These are phyloP conservation scores for Acorus calamus DNA, from an alignment of 106 monocot species.

Conservation along the genomic window DNA sequence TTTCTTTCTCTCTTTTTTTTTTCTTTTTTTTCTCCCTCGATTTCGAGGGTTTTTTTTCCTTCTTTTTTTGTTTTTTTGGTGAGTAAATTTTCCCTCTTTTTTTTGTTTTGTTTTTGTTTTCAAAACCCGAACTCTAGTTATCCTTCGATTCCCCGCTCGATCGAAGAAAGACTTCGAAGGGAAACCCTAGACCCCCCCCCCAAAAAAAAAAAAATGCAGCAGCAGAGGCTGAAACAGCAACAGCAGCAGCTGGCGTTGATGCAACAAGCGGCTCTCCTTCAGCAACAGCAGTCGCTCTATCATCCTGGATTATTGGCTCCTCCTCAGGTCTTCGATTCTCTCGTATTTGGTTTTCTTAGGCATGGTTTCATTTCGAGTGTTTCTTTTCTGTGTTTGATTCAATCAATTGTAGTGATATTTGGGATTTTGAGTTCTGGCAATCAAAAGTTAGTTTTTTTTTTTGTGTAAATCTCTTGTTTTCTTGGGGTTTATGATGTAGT, in stretches of 20 bases:
- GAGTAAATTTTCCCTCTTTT: too few relatives aligned
- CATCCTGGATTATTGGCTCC: slow-evolving; percentile 44
- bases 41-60: slow-evolving; percentile 1
- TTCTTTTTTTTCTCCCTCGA: slow-evolving; percentile 5
- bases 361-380: not conserved
- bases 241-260: slow-evolving; percentile 16
- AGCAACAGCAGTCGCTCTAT: slow-evolving; percentile 32
- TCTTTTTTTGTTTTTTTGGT: too few relatives aligned
- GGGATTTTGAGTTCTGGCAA: too few relatives aligned
- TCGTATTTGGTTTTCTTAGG: not conserved
- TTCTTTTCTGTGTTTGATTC: not conserved
- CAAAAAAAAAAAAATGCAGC: slow-evolving; percentile 36
- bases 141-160: not conserved
- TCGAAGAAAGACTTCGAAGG: not conserved
- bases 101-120: too few relatives aligned
- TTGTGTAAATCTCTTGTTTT: too few relatives aligned
- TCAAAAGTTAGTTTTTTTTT: too few relatives aligned
- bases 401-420: too few relatives aligned
- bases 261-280: slow-evolving; percentile 41
- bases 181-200: slow-evolving; percentile 1
- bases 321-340: slow-evolving; percentile 24
- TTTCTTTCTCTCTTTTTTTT: not conserved
- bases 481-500: too few relatives aligned
- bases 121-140: too few relatives aligned
- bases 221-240: slow-evolving; percentile 30